Evolutionary conservation across 2,329 filamentous ascomycete genomes (phyloP).

Genomic region (Cladobotryum mycophilum): DNA sequence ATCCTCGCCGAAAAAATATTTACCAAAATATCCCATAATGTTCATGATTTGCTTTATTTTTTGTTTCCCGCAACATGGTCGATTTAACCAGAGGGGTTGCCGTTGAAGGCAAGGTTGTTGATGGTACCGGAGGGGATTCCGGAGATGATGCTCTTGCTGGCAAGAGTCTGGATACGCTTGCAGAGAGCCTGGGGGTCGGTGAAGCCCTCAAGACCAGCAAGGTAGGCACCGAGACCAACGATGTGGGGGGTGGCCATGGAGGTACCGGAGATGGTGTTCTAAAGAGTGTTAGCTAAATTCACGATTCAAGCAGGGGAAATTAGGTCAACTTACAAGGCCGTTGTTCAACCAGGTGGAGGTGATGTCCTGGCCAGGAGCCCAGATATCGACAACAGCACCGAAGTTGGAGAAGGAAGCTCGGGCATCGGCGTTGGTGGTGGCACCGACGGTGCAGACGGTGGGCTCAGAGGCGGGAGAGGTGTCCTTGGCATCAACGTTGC

Average conservation of each 20-base stretch:
- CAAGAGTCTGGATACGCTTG: conserved; percentile 21
- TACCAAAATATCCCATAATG: too few species aligned
- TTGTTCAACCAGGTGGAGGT: conserved; percentile 42
- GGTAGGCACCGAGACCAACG: conserved; percentile 36
- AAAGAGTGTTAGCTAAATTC: neutral
- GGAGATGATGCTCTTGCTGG: conserved; percentile 29
- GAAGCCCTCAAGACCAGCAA: conserved; percentile 35
- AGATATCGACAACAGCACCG: conserved; percentile 43
- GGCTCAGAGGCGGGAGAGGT: conserved; percentile 44
- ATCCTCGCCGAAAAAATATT: too few species aligned
- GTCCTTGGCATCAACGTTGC: conserved; percentile 34
- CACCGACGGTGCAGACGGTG: conserved; percentile 48
- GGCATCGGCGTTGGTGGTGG: conserved; percentile 34
- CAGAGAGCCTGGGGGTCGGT: conserved; percentile 21
- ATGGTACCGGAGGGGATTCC: conserved; percentile 26
- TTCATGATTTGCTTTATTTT: too few species aligned
- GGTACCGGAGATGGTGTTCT: conserved; percentile 37
- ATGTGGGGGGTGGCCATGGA: conserved; percentile 40
- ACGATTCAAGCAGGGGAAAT: neutral
- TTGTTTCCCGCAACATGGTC: too few species aligned
- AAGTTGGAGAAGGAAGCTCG: conserved; percentile 48
- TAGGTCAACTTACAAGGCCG: conserved; percentile 19
- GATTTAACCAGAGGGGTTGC: conserved; percentile 15
- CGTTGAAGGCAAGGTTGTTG: conserved; percentile 42
- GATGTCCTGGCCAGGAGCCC: conserved; percentile 43